Percentiles rank a stretch among this genome's conserved stretches.
These are phyloP conservation scores for Cystoisospora suis DNA, from an alignment of 169 alveolate genomes.

Conservation along the genomic window DNA sequence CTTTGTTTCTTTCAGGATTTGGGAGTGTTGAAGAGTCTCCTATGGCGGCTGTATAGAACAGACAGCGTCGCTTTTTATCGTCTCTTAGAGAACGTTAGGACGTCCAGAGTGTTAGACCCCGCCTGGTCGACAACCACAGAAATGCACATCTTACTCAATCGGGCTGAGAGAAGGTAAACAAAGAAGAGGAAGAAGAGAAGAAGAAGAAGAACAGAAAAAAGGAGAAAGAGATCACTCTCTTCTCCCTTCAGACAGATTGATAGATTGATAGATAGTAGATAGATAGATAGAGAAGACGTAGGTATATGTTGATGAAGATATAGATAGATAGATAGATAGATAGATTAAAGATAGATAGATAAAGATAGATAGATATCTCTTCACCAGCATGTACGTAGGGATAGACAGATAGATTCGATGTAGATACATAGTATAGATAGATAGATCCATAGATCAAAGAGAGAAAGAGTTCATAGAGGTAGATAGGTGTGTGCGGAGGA, in stretches of 20 bases:
- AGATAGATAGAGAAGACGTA: neutral
- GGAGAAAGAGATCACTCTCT: neutral
- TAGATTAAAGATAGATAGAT: too few relatives aligned
- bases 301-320: too few relatives aligned
- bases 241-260: neutral
- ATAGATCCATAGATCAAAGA: too few relatives aligned
- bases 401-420: too few relatives aligned
- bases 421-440: too few relatives aligned
- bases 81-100: neutral
- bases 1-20: slow-evolving; percentile 29
- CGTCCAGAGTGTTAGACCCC: slow-evolving; percentile 16
- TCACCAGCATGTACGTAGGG: too few relatives aligned
- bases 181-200: neutral
- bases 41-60: slow-evolving; percentile 15
- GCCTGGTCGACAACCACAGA: slow-evolving; percentile 47
- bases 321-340: too few relatives aligned
- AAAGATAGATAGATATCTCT: too few relatives aligned
- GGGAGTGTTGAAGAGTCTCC: slow-evolving; percentile 31
- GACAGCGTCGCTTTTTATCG: slow-evolving; percentile 35
- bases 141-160: slow-evolving; percentile 29
- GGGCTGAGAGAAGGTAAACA: slow-evolving; percentile 27
- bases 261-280: neutral
- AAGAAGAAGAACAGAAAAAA: neutral
- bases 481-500: too few relatives aligned
- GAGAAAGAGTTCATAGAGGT: too few relatives aligned